Conservation (phyloP, 176 grass and related monocot genomes). For the Hsuehochloa calcarea region DNA sequence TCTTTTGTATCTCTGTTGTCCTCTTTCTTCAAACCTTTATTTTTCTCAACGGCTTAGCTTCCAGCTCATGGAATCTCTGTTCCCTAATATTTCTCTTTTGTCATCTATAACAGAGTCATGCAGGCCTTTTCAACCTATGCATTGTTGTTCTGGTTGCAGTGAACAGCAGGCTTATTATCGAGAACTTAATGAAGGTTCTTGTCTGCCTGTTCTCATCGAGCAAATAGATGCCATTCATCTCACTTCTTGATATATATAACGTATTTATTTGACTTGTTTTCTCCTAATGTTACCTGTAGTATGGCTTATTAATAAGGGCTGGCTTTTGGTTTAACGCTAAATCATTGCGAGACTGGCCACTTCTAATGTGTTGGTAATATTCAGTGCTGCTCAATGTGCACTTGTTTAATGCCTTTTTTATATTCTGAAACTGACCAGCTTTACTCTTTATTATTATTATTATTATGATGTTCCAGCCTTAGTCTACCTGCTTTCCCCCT, state of each 20-base stretch:
- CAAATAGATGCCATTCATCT: background rate
- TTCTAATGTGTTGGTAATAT: slow-evolving; percentile 95
- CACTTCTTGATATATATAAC: background rate
- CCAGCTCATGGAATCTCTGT: background rate
- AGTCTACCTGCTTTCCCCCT: slow-evolving; percentile 67
- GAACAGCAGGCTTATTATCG: slow-evolving; percentile 92
- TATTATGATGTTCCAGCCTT: slow-evolving; percentile 70
- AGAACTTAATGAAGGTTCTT: slow-evolving; percentile 97
- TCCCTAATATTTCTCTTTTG: slow-evolving; percentile 20
- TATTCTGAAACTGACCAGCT: background rate
- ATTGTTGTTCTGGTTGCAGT: slow-evolving; percentile 93
- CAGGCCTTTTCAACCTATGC: slow-evolving; percentile 95
- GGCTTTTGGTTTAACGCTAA: slow-evolving; percentile 92
- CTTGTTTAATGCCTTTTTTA: background rate
- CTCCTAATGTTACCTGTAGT: slow-evolving; percentile 50
- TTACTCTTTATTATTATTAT: background rate
- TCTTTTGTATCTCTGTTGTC: background rate
- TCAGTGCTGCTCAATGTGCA: background rate
- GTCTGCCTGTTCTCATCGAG: slow-evolving; percentile 12
- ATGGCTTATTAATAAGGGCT: slow-evolving; percentile 94
- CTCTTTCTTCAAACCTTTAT: background rate
- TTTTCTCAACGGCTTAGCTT: slow-evolving; percentile 30
- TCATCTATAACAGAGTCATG: slow-evolving; percentile 74
- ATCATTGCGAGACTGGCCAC: slow-evolving; percentile 87
- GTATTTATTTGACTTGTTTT: slow-evolving; percentile 3